phyloP scores from a whole-genome alignment of 2,329 filamentous ascomycete species.

The Septoria linicola region DNA sequence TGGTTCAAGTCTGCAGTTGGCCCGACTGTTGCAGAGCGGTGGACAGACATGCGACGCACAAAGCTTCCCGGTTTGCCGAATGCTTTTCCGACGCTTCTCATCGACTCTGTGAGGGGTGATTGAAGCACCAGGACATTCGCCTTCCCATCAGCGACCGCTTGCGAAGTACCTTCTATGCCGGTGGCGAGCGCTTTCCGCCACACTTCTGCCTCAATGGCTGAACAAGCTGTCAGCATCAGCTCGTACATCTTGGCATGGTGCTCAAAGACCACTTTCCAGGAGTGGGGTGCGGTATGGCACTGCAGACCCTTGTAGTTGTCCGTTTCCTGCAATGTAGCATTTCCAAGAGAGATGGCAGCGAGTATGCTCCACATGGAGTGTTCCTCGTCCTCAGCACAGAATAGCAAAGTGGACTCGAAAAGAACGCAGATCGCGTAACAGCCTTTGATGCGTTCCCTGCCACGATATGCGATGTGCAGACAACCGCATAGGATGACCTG shows the following conservation, averaged over 20 bases:
- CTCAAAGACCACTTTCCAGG: conserved; percentile 90
- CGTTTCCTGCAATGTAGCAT: conserved; percentile 65
- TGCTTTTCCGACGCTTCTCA: conserved; percentile 71
- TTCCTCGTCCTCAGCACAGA: conserved; percentile 67
- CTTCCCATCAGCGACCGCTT: conserved; percentile 51
- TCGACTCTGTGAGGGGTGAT: conserved; percentile 65
- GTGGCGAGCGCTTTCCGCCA: conserved; percentile 71
- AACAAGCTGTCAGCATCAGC: conserved; percentile 83
- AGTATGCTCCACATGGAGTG: conserved; percentile 70
- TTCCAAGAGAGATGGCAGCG: conserved; percentile 68
- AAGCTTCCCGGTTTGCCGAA: conserved; percentile 69
- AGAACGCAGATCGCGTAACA: conserved; percentile 82
- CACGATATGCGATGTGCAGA: conserved; percentile 80
- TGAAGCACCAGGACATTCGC: conserved; percentile 54
- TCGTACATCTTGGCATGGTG: conserved; percentile 75
- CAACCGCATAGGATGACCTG: conserved; percentile 79
- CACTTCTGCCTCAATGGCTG: conserved; percentile 70
- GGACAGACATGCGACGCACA: conserved; percentile 71
- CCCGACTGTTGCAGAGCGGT: conserved; percentile 72
- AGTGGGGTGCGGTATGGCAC: conserved; percentile 81
- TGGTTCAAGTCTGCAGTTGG: conserved; percentile 67
- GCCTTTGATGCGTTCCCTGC: conserved; percentile 64
- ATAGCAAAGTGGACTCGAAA: conserved; percentile 76
- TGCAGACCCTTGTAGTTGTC: conserved; percentile 79
- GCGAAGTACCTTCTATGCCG: conserved; percentile 51